These are phyloP conservation scores for Pseudomonodictys pantanalensis DNA, from an alignment of 495 filamentous ascomycete genomes.

Conservation along the genomic window DNA sequence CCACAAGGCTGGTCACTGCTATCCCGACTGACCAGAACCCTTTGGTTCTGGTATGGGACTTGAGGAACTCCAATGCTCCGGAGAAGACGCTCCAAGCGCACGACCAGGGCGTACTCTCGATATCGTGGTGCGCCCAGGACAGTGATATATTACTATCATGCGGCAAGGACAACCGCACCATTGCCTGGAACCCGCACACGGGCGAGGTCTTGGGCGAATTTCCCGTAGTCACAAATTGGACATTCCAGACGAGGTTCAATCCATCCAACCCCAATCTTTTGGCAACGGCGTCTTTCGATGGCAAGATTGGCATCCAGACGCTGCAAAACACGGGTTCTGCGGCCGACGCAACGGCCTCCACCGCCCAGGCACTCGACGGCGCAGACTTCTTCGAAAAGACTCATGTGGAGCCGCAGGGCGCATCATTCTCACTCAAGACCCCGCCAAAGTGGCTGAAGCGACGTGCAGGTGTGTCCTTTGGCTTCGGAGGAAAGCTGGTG, in stretches of 20 bases:
- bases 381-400: slow-evolving; percentile 97
- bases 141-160: slow-evolving; percentile 86
- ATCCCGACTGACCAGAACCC: slow-evolving; percentile 90
- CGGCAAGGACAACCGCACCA: slow-evolving; percentile 92
- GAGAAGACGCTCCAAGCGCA: slow-evolving; percentile 86
- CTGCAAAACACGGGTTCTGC: slow-evolving; percentile 77
- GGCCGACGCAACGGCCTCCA: slow-evolving; percentile 51
- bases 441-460: slow-evolving; percentile 88
- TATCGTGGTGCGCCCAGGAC: slow-evolving; percentile 95
- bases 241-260: slow-evolving; percentile 92
- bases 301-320: slow-evolving; percentile 87
- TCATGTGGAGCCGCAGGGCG: slow-evolving; percentile 83
- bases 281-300: slow-evolving; percentile 94
- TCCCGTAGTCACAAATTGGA: slow-evolving; percentile 97
- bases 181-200: slow-evolving; percentile 94
- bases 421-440: slow-evolving; percentile 79
- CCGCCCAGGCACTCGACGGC: slow-evolving; percentile 71
- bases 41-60: slow-evolving; percentile 87
- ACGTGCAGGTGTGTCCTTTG: slow-evolving; percentile 85
- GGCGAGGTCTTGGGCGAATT: slow-evolving; percentile 87
- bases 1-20: slow-evolving; percentile 88
- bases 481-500: slow-evolving; percentile 91
- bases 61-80: slow-evolving; percentile 92
- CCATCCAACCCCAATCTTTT: slow-evolving; percentile 86
- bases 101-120: slow-evolving; percentile 85